Conservation (phyloP, 2,329 filamentous ascomycete genomes). For the Alternaria novae-zelandiae region DNA sequence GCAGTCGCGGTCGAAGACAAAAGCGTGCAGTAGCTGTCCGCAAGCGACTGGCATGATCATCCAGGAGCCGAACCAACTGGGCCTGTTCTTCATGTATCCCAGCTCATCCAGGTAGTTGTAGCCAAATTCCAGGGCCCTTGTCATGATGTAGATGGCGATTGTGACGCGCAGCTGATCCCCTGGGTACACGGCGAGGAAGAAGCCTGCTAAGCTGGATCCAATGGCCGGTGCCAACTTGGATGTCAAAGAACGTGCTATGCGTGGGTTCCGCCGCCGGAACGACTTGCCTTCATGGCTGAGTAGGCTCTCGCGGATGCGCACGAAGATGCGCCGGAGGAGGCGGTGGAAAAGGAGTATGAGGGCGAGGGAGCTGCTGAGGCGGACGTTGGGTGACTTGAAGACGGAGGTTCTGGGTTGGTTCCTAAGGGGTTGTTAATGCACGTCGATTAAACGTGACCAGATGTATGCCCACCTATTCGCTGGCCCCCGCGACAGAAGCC, state of each 20-base stretch:
- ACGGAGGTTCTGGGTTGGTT: constrained; percentile 49
- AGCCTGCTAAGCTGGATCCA: constrained; percentile 86
- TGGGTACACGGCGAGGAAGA: constrained; percentile 79
- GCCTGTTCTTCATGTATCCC: constrained; percentile 68
- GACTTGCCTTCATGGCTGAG: constrained; percentile 79
- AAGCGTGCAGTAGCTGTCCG: constrained; percentile 58
- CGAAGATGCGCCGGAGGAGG: constrained; percentile 87
- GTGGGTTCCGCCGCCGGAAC: constrained; percentile 83
- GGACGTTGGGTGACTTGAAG: constrained; percentile 69
- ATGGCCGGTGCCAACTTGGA: constrained; percentile 85
- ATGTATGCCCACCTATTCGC: constrained; percentile 25
- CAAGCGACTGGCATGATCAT: constrained; percentile 58
- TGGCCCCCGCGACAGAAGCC: constrained; percentile 44
- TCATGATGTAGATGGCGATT: constrained; percentile 80
- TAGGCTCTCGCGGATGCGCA: constrained; percentile 76
- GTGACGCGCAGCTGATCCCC: constrained; percentile 75
- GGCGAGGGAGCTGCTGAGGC: constrained; percentile 82
- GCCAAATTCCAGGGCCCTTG: constrained; percentile 81
- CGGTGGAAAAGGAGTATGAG: constrained; percentile 88
- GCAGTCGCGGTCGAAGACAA: constrained; percentile 60
- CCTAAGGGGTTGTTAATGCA: constrained; percentile 24
- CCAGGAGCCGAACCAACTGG: constrained; percentile 67
- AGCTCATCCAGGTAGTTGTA: constrained; percentile 85
- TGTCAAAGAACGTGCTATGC: constrained; percentile 75
- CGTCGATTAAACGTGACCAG: neutral